phyloP scores from a whole-genome alignment of 108 stramenopile genomes.

The Aurantiochytrium sp. region DNA sequence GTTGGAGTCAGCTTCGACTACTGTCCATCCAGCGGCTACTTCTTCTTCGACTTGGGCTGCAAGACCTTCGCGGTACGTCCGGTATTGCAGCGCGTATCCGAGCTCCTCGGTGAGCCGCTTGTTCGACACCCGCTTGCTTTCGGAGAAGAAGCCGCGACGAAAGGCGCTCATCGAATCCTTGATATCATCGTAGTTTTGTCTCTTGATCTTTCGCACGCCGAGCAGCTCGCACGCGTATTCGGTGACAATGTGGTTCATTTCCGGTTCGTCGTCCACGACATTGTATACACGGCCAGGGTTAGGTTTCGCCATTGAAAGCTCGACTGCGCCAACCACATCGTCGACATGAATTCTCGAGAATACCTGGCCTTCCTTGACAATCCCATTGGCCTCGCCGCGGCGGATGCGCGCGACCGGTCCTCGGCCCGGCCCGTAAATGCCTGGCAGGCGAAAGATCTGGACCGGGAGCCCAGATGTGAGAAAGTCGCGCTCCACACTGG shows the following conservation, averaged over 20 bases:
- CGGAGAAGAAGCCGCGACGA: not conserved
- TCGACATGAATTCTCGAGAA: not conserved
- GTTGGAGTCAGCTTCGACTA: not conserved
- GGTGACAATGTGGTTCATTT: not conserved
- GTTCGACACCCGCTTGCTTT: not conserved
- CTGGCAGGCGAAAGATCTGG: slow-evolving; percentile 1
- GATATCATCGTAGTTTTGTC: not conserved
- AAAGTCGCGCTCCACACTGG: not conserved
- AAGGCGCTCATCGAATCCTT: not conserved
- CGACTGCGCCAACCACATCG: not conserved
- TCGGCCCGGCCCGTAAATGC: slow-evolving; percentile 5
- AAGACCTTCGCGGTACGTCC: not conserved
- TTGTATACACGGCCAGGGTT: slow-evolving; percentile 5
- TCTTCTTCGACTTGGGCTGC: not conserved
- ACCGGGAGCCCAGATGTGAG: not conserved
- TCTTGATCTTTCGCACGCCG: not conserved
- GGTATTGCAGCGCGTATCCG: not conserved
- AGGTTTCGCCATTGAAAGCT: not conserved
- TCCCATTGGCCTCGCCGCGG: not conserved
- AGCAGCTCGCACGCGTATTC: not conserved
- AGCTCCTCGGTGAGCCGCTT: not conserved
- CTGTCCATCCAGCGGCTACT: not conserved
- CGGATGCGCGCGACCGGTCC: not conserved
- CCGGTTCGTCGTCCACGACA: not conserved
- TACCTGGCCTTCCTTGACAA: not conserved